Base-by-base conservation (phyloP, 768 basidiomycete species). In the Rhizopogon vulgaris region DNA sequence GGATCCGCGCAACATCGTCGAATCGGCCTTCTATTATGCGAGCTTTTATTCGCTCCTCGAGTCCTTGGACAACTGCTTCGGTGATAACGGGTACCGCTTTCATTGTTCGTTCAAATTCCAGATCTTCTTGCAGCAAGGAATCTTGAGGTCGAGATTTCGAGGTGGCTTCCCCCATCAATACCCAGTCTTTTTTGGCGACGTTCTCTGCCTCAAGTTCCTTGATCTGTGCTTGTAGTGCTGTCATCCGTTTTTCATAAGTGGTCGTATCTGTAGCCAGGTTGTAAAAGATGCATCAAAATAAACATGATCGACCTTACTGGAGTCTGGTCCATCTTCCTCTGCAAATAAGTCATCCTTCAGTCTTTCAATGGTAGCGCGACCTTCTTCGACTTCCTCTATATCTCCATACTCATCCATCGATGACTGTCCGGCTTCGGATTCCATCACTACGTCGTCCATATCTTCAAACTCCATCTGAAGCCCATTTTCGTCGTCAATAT, bases 41-140 rank as follows among this genome's bases (percentile, higher is more conserved):
- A 6, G 82, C 77, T 68, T 94, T 97, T 69, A 99, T 98, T 51
- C 82, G 78, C 48, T 91, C 93, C 71, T 98, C 95, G 18, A 99
- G 74, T 17, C 76, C 75, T 50, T 81, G 78, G 6, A 96, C 90
- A 28, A 73, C 75, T 63, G 93, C 90, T 65, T 97, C 93, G 1
- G 96, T 98, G 51, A 96, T 80, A 41, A 91, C 78, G 14, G 95
- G 96, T 0, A 86, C 85, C 17, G 84, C 78, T 69, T 93, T 95
- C 72, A 85, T 82, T 22, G 85, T 82, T 27, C 92, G 85, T 54
- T 98, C 96, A 57, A 94, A 98, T 52, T 97, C 95, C 28, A 99
- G 78, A 67, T 96, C 91, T 64, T 98, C 90, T 66, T 91, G 90
- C 11, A 99, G 77, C 17, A 98, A 74, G 8, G 90, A 88, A 67